Conservation (phyloP, 441 rosid genomes). For the Codiaeum variegatum region DNA sequence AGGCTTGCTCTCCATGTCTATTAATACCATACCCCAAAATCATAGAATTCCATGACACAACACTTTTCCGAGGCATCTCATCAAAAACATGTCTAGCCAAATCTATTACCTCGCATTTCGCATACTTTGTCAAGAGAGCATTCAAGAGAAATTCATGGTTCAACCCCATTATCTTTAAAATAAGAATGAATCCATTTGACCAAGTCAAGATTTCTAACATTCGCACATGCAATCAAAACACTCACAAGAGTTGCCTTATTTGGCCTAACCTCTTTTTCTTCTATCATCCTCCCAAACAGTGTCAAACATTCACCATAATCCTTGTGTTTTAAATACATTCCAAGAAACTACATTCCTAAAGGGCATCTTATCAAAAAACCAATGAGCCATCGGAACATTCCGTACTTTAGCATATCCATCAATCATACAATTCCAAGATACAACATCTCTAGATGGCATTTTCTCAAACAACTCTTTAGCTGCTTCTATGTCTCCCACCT, state of each 20-base stretch:
- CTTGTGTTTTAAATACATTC: conserved; percentile 48
- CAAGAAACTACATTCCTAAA: conserved; percentile 47
- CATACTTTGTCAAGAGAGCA: conserved; percentile 58
- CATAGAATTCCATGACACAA: conserved; percentile 63
- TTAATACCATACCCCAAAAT: conserved; percentile 60
- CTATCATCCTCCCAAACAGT: conserved; percentile 43
- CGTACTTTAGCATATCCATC: conserved; percentile 42
- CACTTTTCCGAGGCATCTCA: conserved; percentile 37
- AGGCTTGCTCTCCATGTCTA: conserved; percentile 44
- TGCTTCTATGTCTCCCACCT: conserved; percentile 35
- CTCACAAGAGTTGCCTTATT: conserved; percentile 52
- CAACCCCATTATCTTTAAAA: conserved; percentile 34
- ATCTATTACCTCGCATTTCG: conserved; percentile 47
- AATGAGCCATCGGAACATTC: conserved; percentile 35
- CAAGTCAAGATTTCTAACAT: conserved; percentile 35
- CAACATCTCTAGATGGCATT: conserved; percentile 48
- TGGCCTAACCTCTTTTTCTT: conserved; percentile 39
- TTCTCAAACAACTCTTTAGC: conserved; percentile 39
- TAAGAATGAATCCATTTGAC: conserved; percentile 56
- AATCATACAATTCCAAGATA: conserved; percentile 50
- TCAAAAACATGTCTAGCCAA: conserved; percentile 43
- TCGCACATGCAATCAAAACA: conserved; percentile 43
- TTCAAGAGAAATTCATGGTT: conserved; percentile 44
- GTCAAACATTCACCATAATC: conserved; percentile 46
- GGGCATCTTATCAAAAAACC: conserved; percentile 46